A percentile compares a stretch with the other conserved stretches of the same genome.
Conservation (phyloP, 805 yeast species). For the Kodamaea hsintzibuensis region DNA sequence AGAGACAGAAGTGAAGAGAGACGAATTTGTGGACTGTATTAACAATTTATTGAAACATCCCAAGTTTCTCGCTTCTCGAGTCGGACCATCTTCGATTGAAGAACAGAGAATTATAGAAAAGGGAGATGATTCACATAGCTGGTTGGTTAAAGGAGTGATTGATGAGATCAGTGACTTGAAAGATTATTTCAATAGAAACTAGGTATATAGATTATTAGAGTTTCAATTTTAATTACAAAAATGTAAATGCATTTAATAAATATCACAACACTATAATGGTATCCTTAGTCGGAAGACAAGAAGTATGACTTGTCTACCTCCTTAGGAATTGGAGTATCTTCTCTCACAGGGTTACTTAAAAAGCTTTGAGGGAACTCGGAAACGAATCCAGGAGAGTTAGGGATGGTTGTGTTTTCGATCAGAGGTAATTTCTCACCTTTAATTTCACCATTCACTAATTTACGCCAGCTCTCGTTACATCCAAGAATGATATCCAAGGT, state of each 20-base stretch:
- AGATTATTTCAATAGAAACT: constrained; percentile 30
- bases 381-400: constrained; percentile 27
- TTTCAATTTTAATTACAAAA: neutral
- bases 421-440: constrained; percentile 18
- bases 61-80: constrained; percentile 71
- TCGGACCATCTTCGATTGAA: constrained; percentile 61
- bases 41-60: constrained; percentile 84
- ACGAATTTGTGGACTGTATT: constrained; percentile 59
- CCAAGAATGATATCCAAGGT: constrained; percentile 83
- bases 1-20: constrained; percentile 58
- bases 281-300: constrained; percentile 11
- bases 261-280: neutral
- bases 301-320: constrained; percentile 24
- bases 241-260: neutral
- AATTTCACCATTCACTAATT: constrained; percentile 63
- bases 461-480: constrained; percentile 83
- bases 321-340: constrained; percentile 39
- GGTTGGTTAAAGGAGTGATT: constrained; percentile 47
- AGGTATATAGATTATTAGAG: too few species aligned
- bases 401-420: constrained; percentile 40
- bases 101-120: constrained; percentile 60
- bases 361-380: constrained; percentile 17
- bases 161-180: constrained; percentile 55
- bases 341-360: constrained; percentile 18
- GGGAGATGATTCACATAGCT: constrained; percentile 32